Conservation (phyloP, 163 green algal species). For the Picocystis sp. region DNA sequence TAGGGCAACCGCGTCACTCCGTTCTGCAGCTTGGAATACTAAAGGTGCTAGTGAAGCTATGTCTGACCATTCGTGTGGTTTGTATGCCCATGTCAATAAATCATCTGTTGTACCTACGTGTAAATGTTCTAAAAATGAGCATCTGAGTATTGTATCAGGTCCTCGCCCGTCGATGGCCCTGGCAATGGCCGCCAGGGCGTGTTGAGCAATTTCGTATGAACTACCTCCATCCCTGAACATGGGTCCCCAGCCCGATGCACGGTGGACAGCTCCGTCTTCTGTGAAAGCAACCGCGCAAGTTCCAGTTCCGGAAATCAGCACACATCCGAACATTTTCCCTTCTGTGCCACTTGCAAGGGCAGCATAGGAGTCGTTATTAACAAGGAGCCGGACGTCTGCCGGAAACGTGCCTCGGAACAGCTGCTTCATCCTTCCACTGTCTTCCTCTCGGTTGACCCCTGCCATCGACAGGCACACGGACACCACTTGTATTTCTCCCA, state of each 20-base stretch:
- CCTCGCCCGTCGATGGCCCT: constrained; percentile 14
- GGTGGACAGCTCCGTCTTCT: not conserved
- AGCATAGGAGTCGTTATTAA: constrained; percentile 18
- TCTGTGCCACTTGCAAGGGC: constrained; percentile 17
- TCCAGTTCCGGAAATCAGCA: constrained; percentile 20
- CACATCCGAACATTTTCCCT: constrained; percentile 8
- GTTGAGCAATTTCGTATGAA: constrained; percentile 13
- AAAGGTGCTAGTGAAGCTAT: constrained; percentile 9
- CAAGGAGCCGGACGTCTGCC: too few species aligned
- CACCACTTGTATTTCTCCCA: too few species aligned
- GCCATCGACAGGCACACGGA: too few species aligned
- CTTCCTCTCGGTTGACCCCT: too few species aligned
- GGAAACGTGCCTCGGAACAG: too few species aligned
- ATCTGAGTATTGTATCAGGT: constrained; percentile 7
- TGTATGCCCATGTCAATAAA: constrained; percentile 14
- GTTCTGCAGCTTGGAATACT: constrained; percentile 2
- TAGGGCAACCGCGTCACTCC: constrained; percentile 6
- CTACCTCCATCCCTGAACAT: constrained; percentile 11
- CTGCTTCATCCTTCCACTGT: too few species aligned
- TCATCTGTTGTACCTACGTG: constrained; percentile 1
- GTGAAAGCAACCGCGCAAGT: constrained; percentile 10
- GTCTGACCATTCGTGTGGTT: constrained; percentile 10
- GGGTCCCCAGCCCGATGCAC: constrained; percentile 12
- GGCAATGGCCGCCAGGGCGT: constrained; percentile 10
- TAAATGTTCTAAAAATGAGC: constrained; percentile 9